phyloP scores from a whole-genome alignment of 306 rosid genomes.

The Lotus japonicus region DNA sequence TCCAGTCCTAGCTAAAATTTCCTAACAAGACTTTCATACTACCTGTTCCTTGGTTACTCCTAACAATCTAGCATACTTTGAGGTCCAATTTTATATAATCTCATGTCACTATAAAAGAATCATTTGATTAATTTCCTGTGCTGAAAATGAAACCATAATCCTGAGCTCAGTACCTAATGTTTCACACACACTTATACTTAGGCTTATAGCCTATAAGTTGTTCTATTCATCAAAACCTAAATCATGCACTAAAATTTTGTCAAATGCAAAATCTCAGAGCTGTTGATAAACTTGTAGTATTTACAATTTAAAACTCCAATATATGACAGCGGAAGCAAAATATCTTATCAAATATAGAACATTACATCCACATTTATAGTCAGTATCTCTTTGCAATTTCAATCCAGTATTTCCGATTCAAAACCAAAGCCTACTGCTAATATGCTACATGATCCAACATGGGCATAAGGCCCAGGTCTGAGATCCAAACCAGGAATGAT shows the following conservation, averaged over 20 bases:
- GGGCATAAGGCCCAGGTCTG: too few species aligned
- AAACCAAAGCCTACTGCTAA: conserved; percentile 1
- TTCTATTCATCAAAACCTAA: neutral
- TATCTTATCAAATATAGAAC: neutral
- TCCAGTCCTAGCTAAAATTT: neutral
- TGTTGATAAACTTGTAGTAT: neutral
- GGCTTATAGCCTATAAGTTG: neutral
- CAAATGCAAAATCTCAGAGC: neutral
- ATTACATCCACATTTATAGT: neutral
- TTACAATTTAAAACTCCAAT: neutral
- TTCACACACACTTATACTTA: neutral
- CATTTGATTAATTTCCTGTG: neutral
- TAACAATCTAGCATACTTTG: neutral
- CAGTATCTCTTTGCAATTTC: neutral
- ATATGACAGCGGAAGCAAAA: neutral
- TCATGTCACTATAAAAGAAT: neutral
- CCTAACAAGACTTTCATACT: neutral
- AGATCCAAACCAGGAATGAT: too few species aligned
- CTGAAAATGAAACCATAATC: neutral
- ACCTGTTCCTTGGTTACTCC: neutral
- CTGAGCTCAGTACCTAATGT: neutral
- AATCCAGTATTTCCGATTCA: neutral
- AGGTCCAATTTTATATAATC: neutral
- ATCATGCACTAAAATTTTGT: neutral
- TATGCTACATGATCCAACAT: too few species aligned